Evolutionary conservation across 768 basidiomycete species (phyloP).

Genomic region (Cystofilobasidium capitatum): DNA sequence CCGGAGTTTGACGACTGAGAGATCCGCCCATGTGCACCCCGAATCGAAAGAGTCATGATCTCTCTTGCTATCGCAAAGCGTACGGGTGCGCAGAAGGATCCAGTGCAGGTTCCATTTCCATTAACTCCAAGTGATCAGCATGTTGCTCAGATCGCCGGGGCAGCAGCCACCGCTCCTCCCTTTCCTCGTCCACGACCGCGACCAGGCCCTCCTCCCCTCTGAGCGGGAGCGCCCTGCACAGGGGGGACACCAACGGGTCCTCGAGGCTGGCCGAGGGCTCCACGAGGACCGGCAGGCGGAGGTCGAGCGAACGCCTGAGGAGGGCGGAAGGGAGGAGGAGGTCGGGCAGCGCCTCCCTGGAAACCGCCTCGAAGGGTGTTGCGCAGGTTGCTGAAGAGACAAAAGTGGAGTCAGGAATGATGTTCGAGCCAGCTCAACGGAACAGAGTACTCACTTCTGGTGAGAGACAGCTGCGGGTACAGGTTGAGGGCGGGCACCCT

Average conservation of each 20-base stretch:
- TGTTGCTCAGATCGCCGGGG: too few relatives aligned
- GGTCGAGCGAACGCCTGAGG: background rate
- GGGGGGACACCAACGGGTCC: background rate
- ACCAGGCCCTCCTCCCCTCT: background rate
- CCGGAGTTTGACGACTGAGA: too few relatives aligned
- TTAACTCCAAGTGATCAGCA: too few relatives aligned
- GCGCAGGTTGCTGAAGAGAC: constrained; percentile 1
- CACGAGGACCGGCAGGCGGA: background rate
- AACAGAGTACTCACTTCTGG: background rate
- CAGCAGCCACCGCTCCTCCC: background rate
- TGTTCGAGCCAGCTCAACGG: too few relatives aligned
- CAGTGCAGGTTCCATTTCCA: too few relatives aligned
- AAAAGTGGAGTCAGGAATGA: background rate
- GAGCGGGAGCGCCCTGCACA: background rate
- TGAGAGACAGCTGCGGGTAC: background rate
- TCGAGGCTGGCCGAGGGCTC: background rate
- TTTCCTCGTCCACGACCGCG: constrained; percentile 1
- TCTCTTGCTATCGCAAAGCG: too few relatives aligned
- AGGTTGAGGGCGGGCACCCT: background rate
- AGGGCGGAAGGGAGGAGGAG: background rate
- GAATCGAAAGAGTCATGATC: too few relatives aligned
- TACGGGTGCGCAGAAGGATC: too few relatives aligned
- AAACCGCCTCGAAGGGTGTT: constrained; percentile 13
- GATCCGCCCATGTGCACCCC: too few relatives aligned
- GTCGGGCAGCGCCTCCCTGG: background rate